phyloP scores from a whole-genome alignment of 2,329 filamentous ascomycete species.

The Colletotrichum euphorbiae region DNA sequence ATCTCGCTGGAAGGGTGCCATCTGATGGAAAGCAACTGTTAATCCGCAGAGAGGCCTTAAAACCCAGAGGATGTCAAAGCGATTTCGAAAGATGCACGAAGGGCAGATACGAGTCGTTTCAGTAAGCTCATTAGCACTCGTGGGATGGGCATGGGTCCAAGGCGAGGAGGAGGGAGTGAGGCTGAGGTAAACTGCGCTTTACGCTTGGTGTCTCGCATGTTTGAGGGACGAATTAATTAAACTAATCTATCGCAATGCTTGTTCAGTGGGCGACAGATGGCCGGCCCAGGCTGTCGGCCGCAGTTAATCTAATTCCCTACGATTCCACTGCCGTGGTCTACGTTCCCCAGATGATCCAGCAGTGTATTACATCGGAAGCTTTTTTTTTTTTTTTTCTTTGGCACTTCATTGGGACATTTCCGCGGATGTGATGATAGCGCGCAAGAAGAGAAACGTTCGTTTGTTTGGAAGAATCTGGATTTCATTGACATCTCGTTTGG shows the following conservation, averaged over 20 bases:
- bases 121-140: slow-evolving; percentile 27
- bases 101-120: slow-evolving; percentile 12
- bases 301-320: slow-evolving; percentile 19
- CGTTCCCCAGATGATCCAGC: slow-evolving; percentile 10
- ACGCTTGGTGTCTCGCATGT: slow-evolving; percentile 11
- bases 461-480: background rate
- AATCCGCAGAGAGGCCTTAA: background rate
- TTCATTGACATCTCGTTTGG: slow-evolving; percentile 2
- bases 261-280: slow-evolving; percentile 25
- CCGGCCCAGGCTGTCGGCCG: background rate
- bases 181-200: slow-evolving; percentile 9
- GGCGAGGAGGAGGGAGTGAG: background rate
- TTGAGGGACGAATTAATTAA: slow-evolving; percentile 17
- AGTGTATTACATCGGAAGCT: slow-evolving; percentile 2
- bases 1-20: background rate
- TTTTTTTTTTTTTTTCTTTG: slow-evolving; percentile 7
- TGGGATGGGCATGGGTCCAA: background rate
- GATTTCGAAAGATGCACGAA: background rate
- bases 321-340: background rate
- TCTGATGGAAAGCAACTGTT: background rate
- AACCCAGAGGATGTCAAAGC: background rate
- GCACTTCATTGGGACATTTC: background rate
- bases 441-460: background rate
- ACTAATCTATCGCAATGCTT: slow-evolving; percentile 36
- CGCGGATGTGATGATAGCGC: background rate